Percentiles rank a stretch among this genome's conserved stretches.
Evolutionary conservation across 805 yeast species (phyloP).

Genomic region (Candida khao-thaluensis): DNA sequence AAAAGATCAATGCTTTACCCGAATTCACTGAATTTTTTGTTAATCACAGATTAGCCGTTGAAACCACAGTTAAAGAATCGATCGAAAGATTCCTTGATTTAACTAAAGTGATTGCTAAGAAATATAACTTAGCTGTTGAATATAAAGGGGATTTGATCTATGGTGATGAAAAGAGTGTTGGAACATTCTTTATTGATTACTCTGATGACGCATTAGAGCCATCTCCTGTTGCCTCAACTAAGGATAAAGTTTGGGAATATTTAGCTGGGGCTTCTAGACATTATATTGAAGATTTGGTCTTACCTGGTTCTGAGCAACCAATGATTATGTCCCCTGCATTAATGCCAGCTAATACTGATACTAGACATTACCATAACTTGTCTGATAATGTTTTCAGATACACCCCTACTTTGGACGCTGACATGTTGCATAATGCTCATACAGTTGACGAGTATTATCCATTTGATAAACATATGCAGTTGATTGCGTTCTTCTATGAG

Average conservation of each 20-base stretch:
- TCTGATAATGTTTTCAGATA: conserved; percentile 55
- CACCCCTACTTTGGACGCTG: conserved; percentile 22
- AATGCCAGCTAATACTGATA: conserved; percentile 63
- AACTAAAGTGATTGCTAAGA: conserved; percentile 27
- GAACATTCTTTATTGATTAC: conserved; percentile 18
- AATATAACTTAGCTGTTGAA: conserved; percentile 25
- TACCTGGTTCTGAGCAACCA: conserved; percentile 30
- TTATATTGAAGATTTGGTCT: conserved; percentile 56
- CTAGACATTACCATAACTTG: conserved; percentile 57
- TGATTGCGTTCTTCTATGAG: conserved; percentile 40
- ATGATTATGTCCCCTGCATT: conserved; percentile 46
- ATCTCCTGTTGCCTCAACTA: conserved; percentile 46
- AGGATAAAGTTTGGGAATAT: conserved; percentile 49
- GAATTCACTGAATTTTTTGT: conserved; percentile 29
- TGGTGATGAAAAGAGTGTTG: conserved; percentile 18
- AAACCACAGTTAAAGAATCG: conserved; percentile 24
- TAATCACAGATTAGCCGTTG: conserved; percentile 38
- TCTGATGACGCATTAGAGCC: conserved; percentile 30
- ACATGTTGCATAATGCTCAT: conserved; percentile 23
- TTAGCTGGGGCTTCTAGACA: conserved; percentile 64
- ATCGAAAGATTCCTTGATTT: conserved; percentile 20
- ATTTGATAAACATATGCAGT: conserved; percentile 33
- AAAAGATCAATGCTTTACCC: conserved; percentile 41
- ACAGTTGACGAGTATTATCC: conserved; percentile 36
- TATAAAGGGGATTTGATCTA: conserved; percentile 18